A percentile compares a stretch with the other conserved stretches of the same genome.
Evolutionary conservation across 768 basidiomycete species (phyloP).

Genomic region (Porphyrellus cyaneotinctus): DNA sequence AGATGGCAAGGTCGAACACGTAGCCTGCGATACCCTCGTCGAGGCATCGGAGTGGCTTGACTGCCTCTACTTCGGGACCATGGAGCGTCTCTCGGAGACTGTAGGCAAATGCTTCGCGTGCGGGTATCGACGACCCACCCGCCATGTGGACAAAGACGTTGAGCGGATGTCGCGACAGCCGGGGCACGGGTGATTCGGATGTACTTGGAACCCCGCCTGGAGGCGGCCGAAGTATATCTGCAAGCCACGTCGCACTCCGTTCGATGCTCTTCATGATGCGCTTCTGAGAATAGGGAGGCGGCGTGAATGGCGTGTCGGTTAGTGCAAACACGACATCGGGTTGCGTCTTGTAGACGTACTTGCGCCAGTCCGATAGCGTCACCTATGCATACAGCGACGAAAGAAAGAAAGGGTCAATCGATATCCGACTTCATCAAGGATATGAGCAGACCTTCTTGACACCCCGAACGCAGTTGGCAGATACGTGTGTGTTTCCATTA

Average conservation of each 20-base stretch:
- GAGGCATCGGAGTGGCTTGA: slow-evolving; percentile 50
- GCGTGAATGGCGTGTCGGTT: slow-evolving; percentile 63
- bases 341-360: slow-evolving; percentile 46
- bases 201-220: neutral
- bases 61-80: slow-evolving; percentile 48
- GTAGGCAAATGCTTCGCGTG: slow-evolving; percentile 61
- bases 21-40: slow-evolving; percentile 74
- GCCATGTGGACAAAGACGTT: slow-evolving; percentile 68
- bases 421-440: neutral
- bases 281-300: slow-evolving; percentile 70
- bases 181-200: neutral
- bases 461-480: slow-evolving; percentile 60
- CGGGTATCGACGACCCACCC: slow-evolving; percentile 51
- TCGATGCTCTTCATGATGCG: slow-evolving; percentile 73
- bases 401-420: neutral
- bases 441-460: slow-evolving; percentile 55
- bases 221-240: slow-evolving; percentile 42
- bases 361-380: slow-evolving; percentile 50
- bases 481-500: slow-evolving; percentile 57
- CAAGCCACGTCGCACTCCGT: slow-evolving; percentile 62
- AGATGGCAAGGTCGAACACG: slow-evolving; percentile 59
- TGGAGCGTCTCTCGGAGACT: slow-evolving; percentile 53
- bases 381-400: slow-evolving; percentile 39
- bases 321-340: slow-evolving; percentile 74
- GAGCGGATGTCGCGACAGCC: slow-evolving; percentile 21